Evolutionary conservation across 2,329 filamentous ascomycete species (phyloP).

Genomic region (Aspergillus novofumigatus): DNA sequence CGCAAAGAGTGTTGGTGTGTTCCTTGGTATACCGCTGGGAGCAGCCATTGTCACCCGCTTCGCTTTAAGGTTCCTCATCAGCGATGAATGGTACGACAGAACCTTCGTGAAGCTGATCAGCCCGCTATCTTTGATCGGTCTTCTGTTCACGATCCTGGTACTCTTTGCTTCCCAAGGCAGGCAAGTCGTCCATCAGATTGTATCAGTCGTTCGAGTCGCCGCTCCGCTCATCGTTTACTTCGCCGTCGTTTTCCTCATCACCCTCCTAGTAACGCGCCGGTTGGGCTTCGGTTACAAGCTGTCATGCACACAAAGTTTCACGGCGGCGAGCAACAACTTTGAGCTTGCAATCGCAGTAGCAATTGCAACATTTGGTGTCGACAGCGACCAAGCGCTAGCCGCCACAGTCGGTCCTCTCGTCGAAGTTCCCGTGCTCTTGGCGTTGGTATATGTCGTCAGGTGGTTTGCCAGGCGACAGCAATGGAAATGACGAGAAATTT

Average conservation of each 20-base stretch:
- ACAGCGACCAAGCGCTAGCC: constrained; percentile 76
- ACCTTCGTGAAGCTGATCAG: constrained; percentile 66
- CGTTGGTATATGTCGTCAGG: constrained; percentile 68
- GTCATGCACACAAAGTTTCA: constrained; percentile 75
- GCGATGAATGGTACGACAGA: constrained; percentile 60
- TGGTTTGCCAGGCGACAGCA: constrained; percentile 23
- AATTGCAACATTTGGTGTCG: constrained; percentile 71
- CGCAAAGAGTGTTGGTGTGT: constrained; percentile 76
- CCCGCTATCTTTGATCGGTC: constrained; percentile 74
- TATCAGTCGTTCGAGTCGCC: constrained; percentile 74
- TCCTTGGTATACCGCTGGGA: constrained; percentile 77
- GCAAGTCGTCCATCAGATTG: constrained; percentile 76
- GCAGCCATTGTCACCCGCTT: constrained; percentile 76
- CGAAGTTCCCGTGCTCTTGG: constrained; percentile 77
- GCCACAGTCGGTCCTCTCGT: constrained; percentile 80
- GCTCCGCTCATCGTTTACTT: constrained; percentile 83
- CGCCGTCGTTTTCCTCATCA: constrained; percentile 65
- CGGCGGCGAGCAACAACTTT: constrained; percentile 88
- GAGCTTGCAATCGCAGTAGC: constrained; percentile 87
- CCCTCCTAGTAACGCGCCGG: constrained; percentile 58
- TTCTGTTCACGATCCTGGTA: constrained; percentile 82
- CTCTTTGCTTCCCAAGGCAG: constrained; percentile 78
- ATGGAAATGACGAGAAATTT: constrained; percentile 15
- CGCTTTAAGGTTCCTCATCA: constrained; percentile 51
- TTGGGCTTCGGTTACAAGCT: constrained; percentile 71